phyloP scores from a whole-genome alignment of 495 filamentous ascomycete genomes.

The Aspergillus mulundensis region DNA sequence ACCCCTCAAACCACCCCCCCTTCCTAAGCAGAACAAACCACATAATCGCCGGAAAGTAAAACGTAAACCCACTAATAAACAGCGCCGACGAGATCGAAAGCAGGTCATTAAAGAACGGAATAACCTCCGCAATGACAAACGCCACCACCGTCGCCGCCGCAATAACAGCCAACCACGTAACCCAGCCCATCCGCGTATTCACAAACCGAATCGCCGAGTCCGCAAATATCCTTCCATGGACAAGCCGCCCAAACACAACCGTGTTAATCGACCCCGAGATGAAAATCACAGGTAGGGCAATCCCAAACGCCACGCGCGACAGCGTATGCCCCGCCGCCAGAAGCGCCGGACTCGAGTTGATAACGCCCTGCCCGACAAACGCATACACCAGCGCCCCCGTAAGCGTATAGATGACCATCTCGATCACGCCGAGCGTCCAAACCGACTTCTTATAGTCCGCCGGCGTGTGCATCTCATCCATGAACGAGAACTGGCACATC shows the following conservation, averaged over 20 bases:
- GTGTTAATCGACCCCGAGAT: constrained; percentile 61
- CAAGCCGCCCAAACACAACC: constrained; percentile 52
- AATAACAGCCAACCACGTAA: constrained; percentile 53
- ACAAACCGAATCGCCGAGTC: constrained; percentile 52
- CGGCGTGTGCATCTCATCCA: constrained; percentile 69
- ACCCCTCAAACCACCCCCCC: constrained; percentile 16
- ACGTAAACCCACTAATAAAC: constrained; percentile 62
- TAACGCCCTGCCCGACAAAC: constrained; percentile 61
- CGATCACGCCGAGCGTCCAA: constrained; percentile 51
- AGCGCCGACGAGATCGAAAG: constrained; percentile 55
- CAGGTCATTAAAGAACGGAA: constrained; percentile 63
- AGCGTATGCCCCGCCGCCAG: constrained; percentile 54
- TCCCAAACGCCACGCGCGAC: constrained; percentile 64
- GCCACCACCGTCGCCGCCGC: constrained; percentile 52
- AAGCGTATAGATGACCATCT: constrained; percentile 63
- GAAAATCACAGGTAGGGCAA: constrained; percentile 70
- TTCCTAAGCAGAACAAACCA: constrained; percentile 55
- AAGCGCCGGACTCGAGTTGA: constrained; percentile 54
- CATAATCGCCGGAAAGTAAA: constrained; percentile 60
- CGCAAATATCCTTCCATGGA: constrained; percentile 56
- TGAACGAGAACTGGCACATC: constrained; percentile 67
- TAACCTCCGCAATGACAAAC: constrained; percentile 64
- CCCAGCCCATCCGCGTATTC: constrained; percentile 53
- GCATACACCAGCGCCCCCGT: constrained; percentile 63
- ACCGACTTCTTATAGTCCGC: constrained; percentile 60